These are phyloP conservation scores for Solanum hybrid DNA, from an alignment of 305 asterid species.

Conservation along the genomic window DNA sequence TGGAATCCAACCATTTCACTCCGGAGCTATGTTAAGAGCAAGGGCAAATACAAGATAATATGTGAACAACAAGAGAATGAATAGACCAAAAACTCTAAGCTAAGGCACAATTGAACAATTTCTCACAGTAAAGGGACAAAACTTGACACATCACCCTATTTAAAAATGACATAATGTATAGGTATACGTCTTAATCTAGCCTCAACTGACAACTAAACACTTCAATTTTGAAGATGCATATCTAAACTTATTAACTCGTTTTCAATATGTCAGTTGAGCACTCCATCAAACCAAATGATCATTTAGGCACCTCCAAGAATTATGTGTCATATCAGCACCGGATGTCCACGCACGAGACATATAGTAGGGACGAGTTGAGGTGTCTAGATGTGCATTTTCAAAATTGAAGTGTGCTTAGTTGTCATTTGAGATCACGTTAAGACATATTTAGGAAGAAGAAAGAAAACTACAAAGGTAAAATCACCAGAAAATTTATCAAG, in stretches of 20 bases:
- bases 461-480: neutral
- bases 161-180: neutral
- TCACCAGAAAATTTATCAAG: slow-evolving; percentile 40
- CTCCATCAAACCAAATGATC: neutral
- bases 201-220: neutral
- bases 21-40: neutral
- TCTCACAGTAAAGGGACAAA: neutral
- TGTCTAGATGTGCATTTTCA: neutral
- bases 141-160: neutral
- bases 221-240: neutral
- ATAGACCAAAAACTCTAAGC: neutral
- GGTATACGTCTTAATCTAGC: fast-evolving
- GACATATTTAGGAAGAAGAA: neutral
- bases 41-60: neutral
- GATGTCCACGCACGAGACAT: neutral
- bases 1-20: neutral
- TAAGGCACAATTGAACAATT: neutral
- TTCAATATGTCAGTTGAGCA: neutral
- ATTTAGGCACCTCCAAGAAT: neutral
- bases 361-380: neutral
- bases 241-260: fast-evolving
- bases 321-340: neutral
- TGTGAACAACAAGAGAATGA: neutral
- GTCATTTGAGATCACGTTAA: too few relatives aligned
- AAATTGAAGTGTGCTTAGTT: too few relatives aligned